Conservation (phyloP, 345 rosid species). For the Gynandropsis gynandra region DNA sequence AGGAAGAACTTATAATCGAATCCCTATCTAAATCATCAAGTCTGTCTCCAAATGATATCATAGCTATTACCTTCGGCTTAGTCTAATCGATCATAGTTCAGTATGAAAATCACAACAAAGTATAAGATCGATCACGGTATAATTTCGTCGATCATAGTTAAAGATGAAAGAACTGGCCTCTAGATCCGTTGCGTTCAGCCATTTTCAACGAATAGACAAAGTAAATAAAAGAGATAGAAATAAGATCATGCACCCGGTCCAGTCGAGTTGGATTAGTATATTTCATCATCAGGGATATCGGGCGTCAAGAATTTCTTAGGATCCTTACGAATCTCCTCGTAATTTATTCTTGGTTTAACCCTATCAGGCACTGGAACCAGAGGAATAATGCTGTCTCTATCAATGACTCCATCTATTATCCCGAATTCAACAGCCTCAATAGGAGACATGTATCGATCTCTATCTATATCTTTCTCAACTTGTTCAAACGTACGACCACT, state of each 20-base stretch:
- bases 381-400: slow-evolving; percentile 77
- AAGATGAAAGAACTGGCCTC: too few species aligned
- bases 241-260: slow-evolving; percentile 27
- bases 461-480: slow-evolving; percentile 67
- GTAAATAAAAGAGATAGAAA: too few species aligned
- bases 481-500: slow-evolving; percentile 74
- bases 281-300: slow-evolving; percentile 88
- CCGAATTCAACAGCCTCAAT: slow-evolving; percentile 94
- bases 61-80: too few species aligned
- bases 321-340: slow-evolving; percentile 55
- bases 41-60: too few species aligned
- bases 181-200: too few species aligned
- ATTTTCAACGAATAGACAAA: too few species aligned
- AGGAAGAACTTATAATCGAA: too few species aligned
- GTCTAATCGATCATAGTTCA: too few species aligned
- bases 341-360: slow-evolving; percentile 53
- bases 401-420: slow-evolving; percentile 87
- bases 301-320: slow-evolving; percentile 81
- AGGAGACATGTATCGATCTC: slow-evolving; percentile 90
- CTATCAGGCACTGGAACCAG: slow-evolving; percentile 70
- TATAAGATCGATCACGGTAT: too few species aligned
- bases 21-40: too few species aligned
- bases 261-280: slow-evolving; percentile 37
- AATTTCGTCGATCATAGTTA: too few species aligned
- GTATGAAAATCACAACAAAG: too few species aligned